Evolutionary conservation across 371 early-diverging fungal species (phyloP).

Genomic region (Mucor plumbeus): DNA sequence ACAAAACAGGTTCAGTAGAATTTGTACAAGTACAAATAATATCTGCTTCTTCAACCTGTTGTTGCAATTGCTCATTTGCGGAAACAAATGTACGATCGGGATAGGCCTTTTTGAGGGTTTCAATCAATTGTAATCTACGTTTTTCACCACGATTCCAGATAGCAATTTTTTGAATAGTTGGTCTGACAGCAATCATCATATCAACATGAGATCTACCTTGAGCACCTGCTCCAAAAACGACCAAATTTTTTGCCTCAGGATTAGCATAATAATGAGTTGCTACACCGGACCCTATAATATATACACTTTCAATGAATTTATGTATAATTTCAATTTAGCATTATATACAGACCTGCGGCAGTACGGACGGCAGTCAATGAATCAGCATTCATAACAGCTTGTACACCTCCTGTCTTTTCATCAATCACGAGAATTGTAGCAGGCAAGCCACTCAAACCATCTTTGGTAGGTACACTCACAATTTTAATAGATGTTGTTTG

Average conservation of each 20-base stretch:
- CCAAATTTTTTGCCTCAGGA: constrained; percentile 41
- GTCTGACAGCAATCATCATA: constrained; percentile 57
- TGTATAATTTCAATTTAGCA: background rate
- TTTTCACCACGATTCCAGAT: constrained; percentile 61
- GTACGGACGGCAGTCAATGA: constrained; percentile 64
- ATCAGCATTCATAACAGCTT: constrained; percentile 63
- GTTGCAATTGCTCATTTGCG: constrained; percentile 41
- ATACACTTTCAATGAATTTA: background rate
- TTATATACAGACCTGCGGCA: constrained; percentile 50
- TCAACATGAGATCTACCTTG: constrained; percentile 65
- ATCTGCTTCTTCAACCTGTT: constrained; percentile 53
- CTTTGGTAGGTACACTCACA: constrained; percentile 57
- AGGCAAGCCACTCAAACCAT: constrained; percentile 57
- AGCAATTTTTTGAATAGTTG: constrained; percentile 41
- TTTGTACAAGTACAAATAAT: constrained; percentile 70
- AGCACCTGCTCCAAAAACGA: constrained; percentile 68
- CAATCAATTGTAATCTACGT: constrained; percentile 43
- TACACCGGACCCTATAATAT: constrained; percentile 54
- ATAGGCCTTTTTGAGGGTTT: constrained; percentile 39
- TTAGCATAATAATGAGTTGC: constrained; percentile 54
- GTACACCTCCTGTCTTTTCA: constrained; percentile 52
- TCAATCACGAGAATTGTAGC: constrained; percentile 60
- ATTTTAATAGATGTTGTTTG: constrained; percentile 61
- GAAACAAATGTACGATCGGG: constrained; percentile 32
- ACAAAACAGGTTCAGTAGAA: constrained; percentile 51